Evolutionary conservation across 2,329 filamentous ascomycete genomes (phyloP).

Genomic region (Rhinocladiella mackenziei): DNA sequence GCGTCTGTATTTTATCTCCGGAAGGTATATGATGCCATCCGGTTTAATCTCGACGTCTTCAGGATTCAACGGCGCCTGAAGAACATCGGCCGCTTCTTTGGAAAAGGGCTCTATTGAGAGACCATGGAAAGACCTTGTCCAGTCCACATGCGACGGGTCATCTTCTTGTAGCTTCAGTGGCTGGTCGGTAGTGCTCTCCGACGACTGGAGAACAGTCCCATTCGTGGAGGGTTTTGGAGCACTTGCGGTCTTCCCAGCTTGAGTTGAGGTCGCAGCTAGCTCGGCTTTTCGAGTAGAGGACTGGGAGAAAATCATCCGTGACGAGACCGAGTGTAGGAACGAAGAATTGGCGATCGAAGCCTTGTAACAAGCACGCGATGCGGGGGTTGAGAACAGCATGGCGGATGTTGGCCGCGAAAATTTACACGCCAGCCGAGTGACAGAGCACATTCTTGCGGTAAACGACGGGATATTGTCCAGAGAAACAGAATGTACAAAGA

Average conservation of each 20-base stretch:
- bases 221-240: slow-evolving; percentile 11
- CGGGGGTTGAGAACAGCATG: too few relatives aligned
- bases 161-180: slow-evolving; percentile 47
- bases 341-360: too few relatives aligned
- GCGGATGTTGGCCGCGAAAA: too few relatives aligned
- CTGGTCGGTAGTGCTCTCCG: slow-evolving; percentile 37
- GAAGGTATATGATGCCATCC: slow-evolving; percentile 91
- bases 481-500: too few relatives aligned
- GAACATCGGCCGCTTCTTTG: slow-evolving; percentile 62
- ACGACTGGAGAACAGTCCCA: slow-evolving; percentile 13
- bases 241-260: slow-evolving; percentile 7
- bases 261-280: slow-evolving; percentile 8
- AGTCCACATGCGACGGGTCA: slow-evolving; percentile 60
- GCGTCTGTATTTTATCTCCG: slow-evolving; percentile 95
- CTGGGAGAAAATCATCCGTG: slow-evolving; percentile 19
- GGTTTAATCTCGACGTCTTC: slow-evolving; percentile 95
- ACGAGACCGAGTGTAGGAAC: too few relatives aligned
- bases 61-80: slow-evolving; percentile 63
- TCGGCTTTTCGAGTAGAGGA: slow-evolving; percentile 13
- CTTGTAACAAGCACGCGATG: too few relatives aligned
- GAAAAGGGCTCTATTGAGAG: slow-evolving; percentile 68
- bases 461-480: too few relatives aligned
- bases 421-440: too few relatives aligned
- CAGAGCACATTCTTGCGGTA: too few relatives aligned
- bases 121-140: slow-evolving; percentile 79